phyloP scores from a whole-genome alignment of 805 yeast species.

The Barnettozyma sp. region DNA sequence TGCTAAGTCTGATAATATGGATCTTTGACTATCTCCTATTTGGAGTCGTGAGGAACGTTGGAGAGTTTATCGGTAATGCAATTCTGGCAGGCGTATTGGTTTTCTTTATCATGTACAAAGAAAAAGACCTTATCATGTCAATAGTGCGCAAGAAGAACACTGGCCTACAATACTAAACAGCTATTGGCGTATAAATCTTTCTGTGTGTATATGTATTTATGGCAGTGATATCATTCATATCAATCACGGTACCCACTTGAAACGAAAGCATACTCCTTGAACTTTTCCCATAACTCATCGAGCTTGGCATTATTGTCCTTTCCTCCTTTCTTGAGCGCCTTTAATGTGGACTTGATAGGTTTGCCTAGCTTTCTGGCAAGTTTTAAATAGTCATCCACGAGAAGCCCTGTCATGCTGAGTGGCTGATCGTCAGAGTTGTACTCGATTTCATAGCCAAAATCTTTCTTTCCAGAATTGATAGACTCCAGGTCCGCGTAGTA shows the following conservation, averaged over 20 bases:
- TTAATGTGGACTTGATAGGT: slow-evolving; percentile 25
- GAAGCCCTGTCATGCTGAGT: slow-evolving; percentile 45
- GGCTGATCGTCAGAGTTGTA: slow-evolving; percentile 59
- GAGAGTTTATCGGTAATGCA: slow-evolving; percentile 37
- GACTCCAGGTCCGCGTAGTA: slow-evolving; percentile 59
- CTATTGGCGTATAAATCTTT: too few species aligned
- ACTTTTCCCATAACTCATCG: slow-evolving; percentile 49
- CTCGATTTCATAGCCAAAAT: slow-evolving; percentile 56
- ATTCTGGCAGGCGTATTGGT: slow-evolving; percentile 34
- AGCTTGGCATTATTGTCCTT: slow-evolving; percentile 22
- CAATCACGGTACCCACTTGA: slow-evolving; percentile 52
- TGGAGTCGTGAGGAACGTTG: slow-evolving; percentile 32
- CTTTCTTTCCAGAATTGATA: slow-evolving; percentile 36
- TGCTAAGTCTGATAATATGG: slow-evolving; percentile 25
- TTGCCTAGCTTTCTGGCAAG: slow-evolving; percentile 48
- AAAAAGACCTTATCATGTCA: slow-evolving; percentile 29
- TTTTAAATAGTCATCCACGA: slow-evolving; percentile 57
- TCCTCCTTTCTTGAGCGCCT: slow-evolving; percentile 1
- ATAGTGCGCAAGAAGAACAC: slow-evolving; percentile 20
- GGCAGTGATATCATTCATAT: too few species aligned
- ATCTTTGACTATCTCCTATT: slow-evolving; percentile 25
- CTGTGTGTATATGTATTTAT: too few species aligned
- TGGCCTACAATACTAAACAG: slow-evolving; percentile 7
- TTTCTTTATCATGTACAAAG: slow-evolving; percentile 31
- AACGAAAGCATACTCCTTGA: slow-evolving; percentile 53